These are phyloP conservation scores for Paraphaeosphaeria sporulosa DNA, from an alignment of 2,329 filamentous ascomycete genomes.

Conservation along the genomic window DNA sequence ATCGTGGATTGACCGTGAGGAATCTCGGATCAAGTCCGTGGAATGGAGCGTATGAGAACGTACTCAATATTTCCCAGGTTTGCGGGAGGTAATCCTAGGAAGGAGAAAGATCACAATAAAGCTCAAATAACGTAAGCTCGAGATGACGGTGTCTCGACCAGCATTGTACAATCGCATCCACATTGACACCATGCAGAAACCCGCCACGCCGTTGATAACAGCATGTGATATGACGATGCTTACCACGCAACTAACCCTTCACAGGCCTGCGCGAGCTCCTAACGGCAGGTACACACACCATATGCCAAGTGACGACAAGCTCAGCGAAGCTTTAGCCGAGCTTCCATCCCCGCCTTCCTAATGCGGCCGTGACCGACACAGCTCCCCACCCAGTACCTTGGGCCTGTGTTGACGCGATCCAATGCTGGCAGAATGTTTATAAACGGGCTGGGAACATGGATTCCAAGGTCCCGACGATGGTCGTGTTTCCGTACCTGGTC, in stretches of 20 bases:
- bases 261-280: neutral
- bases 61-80: neutral
- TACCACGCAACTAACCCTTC: neutral
- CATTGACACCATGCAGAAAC: neutral
- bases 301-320: constrained; percentile 14
- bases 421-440: neutral
- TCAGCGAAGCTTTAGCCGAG: constrained; percentile 12
- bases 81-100: neutral
- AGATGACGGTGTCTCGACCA: neutral
- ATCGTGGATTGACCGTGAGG: neutral
- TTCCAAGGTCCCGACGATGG: neutral
- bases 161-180: neutral
- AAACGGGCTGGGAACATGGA: neutral
- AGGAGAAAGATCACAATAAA: neutral
- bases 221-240: neutral
- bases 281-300: constrained; percentile 8
- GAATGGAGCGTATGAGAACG: neutral
- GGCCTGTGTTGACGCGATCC: neutral
- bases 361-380: neutral
- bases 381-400: neutral
- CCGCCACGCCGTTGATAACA: neutral
- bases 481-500: neutral
- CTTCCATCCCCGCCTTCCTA: constrained; percentile 9
- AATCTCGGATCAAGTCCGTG: neutral
- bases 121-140: neutral